Evolutionary conservation across 345 rosid species (phyloP).

Genomic region (Arabidopsis arenosa): DNA sequence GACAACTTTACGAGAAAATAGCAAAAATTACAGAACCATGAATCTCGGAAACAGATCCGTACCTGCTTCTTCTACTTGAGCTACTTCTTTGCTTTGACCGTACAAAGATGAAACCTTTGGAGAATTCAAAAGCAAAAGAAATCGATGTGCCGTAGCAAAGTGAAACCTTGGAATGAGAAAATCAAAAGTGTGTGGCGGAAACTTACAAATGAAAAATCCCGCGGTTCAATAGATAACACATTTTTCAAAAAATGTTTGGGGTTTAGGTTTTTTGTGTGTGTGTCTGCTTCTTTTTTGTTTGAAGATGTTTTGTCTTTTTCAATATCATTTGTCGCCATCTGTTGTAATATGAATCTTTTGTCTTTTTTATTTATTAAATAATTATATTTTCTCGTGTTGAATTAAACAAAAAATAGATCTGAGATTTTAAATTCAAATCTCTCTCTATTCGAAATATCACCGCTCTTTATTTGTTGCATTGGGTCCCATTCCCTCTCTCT

Average conservation of each 20-base stretch:
- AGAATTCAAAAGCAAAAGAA: constrained; percentile 22
- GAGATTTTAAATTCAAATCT: constrained; percentile 38
- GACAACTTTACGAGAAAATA: not conserved
- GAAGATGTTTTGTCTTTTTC: constrained; percentile 18
- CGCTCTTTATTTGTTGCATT: constrained; percentile 22
- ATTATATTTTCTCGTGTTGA: constrained; percentile 12
- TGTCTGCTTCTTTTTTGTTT: not conserved
- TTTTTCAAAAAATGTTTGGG: constrained; percentile 21
- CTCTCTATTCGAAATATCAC: constrained; percentile 14
- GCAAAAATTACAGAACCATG: constrained; percentile 16
- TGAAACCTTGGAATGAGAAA: not conserved
- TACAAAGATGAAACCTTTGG: not conserved
- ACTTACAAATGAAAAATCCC: constrained; percentile 20
- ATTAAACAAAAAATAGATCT: constrained; percentile 7
- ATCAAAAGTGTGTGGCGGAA: not conserved
- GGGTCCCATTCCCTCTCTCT: constrained; percentile 4
- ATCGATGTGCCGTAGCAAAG: constrained; percentile 7
- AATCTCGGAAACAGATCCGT: constrained; percentile 35
- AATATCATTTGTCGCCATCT: constrained; percentile 15
- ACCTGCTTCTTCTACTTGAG: constrained; percentile 23
- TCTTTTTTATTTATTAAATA: not conserved
- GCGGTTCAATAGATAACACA: constrained; percentile 25
- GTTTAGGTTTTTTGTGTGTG: constrained; percentile 26
- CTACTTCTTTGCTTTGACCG: not conserved
- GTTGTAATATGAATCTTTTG: constrained; percentile 1